Conservation (phyloP, 768 basidiomycete species). For the Cystobasidium onofrii region DNA sequence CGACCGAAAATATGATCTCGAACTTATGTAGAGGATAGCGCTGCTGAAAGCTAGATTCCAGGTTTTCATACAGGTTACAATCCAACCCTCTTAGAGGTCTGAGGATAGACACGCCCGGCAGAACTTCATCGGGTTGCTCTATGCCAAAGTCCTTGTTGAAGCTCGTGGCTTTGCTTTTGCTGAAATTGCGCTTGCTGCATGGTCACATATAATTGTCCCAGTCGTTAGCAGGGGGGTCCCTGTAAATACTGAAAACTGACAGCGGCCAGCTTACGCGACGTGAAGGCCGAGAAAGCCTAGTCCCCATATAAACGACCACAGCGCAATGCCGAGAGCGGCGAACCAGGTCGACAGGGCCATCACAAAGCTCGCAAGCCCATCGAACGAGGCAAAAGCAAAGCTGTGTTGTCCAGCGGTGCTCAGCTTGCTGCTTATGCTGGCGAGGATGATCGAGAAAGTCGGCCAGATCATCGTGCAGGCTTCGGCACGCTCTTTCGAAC, state of each 20-base stretch:
- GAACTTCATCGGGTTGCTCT: conserved; percentile 42
- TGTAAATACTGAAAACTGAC: neutral
- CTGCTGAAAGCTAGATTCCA: conserved; percentile 84
- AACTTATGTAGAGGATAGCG: conserved; percentile 68
- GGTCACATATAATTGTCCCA: neutral
- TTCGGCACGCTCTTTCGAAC: too few relatives aligned
- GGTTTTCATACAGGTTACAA: conserved; percentile 87
- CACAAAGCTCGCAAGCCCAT: neutral
- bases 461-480: neutral
- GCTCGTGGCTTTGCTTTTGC: conserved; percentile 52
- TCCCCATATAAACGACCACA: conserved; percentile 60
- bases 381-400: neutral
- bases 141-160: neutral
- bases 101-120: conserved; percentile 85
- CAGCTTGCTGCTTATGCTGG: too few relatives aligned
- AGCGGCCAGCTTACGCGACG: conserved; percentile 53
- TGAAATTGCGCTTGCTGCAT: conserved; percentile 58
- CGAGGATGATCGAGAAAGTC: neutral
- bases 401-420: too few relatives aligned
- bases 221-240: conserved; percentile 9
- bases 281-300: conserved; percentile 61
- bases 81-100: conserved; percentile 92
- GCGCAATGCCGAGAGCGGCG: conserved; percentile 42
- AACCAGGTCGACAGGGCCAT: conserved; percentile 14
- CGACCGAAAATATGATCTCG: conserved; percentile 84